phyloP scores from a whole-genome alignment of 495 filamentous ascomycete genomes.

The Friedmanniomyces endolithicus region DNA sequence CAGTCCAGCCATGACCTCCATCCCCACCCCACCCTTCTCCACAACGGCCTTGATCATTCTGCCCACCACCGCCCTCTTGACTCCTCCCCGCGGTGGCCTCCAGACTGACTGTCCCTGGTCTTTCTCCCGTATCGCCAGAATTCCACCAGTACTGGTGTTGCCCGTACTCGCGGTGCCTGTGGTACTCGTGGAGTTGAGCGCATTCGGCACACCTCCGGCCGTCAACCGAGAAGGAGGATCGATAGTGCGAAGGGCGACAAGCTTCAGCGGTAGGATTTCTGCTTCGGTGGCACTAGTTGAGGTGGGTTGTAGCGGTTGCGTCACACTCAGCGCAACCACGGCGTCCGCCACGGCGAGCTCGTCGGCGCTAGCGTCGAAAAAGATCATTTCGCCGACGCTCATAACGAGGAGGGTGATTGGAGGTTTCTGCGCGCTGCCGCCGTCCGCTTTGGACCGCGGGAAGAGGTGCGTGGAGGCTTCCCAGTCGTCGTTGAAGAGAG shows the following conservation, averaged over 20 bases:
- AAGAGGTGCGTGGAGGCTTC: conserved; percentile 66
- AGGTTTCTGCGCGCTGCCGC: conserved; percentile 36
- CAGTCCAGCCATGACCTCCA: conserved; percentile 71
- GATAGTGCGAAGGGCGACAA: conserved; percentile 50
- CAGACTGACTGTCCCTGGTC: conserved; percentile 59
- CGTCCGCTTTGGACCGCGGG: conserved; percentile 31
- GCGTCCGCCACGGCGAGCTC: conserved; percentile 87
- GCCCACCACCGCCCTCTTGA: conserved; percentile 54
- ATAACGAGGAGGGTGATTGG: conserved; percentile 85
- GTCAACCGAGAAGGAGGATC: conserved; percentile 61
- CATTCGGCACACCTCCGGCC: conserved; percentile 55
- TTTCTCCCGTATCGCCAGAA: conserved; percentile 38
- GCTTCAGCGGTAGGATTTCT: conserved; percentile 15
- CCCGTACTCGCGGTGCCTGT: too few species aligned
- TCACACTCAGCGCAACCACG: conserved; percentile 49
- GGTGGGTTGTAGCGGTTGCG: conserved; percentile 8
- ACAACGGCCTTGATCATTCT: conserved; percentile 41
- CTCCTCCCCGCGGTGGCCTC: conserved; percentile 62
- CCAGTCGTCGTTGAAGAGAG: conserved; percentile 98
- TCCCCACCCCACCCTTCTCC: conserved; percentile 56
- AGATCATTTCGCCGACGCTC: conserved; percentile 70
- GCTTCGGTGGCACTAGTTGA: not conserved
- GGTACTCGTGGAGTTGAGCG: conserved; percentile 48
- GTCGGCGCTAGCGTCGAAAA: conserved; percentile 83
- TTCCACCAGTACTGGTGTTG: conserved; percentile 12